Evolutionary conservation across 169 alveolate species (phyloP).

Genomic region (Toxoplasma gondii): DNA sequence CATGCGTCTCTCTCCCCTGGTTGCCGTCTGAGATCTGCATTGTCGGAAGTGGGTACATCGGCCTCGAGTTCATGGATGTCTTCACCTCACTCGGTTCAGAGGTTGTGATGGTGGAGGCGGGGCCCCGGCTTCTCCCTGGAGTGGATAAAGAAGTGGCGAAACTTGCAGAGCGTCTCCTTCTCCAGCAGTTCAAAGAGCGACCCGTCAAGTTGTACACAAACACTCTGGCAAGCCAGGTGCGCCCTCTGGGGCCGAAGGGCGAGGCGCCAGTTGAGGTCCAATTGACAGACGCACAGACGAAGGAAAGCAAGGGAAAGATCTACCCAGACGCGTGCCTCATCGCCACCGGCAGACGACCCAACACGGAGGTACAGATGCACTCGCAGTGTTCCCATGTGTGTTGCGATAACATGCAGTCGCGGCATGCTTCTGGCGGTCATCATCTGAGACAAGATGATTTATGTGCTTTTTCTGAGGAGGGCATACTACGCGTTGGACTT

Average conservation of each 20-base stretch:
- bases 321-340: slow-evolving; percentile 78
- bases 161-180: slow-evolving; percentile 67
- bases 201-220: slow-evolving; percentile 27
- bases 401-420: too few relatives aligned
- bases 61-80: slow-evolving; percentile 75
- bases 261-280: slow-evolving; percentile 16
- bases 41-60: slow-evolving; percentile 76
- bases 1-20: slow-evolving; percentile 69
- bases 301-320: slow-evolving; percentile 45
- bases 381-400: neutral
- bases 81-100: slow-evolving; percentile 76
- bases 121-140: slow-evolving; percentile 71
- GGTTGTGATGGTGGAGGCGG: slow-evolving; percentile 70
- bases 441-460: too few relatives aligned
- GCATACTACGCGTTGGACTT: too few relatives aligned
- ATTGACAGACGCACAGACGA: slow-evolving; percentile 34
- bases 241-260: neutral
- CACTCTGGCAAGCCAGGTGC: slow-evolving; percentile 26
- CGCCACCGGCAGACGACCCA: slow-evolving; percentile 83
- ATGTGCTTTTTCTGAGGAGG: too few relatives aligned
- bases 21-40: slow-evolving; percentile 66
- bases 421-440: too few relatives aligned
- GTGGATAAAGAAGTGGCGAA: slow-evolving; percentile 71
- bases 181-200: slow-evolving; percentile 22
- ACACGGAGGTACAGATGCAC: slow-evolving; percentile 63